phyloP scores from a whole-genome alignment of 371 early-diverging fungal species.

The Chytridium lagenaria region DNA sequence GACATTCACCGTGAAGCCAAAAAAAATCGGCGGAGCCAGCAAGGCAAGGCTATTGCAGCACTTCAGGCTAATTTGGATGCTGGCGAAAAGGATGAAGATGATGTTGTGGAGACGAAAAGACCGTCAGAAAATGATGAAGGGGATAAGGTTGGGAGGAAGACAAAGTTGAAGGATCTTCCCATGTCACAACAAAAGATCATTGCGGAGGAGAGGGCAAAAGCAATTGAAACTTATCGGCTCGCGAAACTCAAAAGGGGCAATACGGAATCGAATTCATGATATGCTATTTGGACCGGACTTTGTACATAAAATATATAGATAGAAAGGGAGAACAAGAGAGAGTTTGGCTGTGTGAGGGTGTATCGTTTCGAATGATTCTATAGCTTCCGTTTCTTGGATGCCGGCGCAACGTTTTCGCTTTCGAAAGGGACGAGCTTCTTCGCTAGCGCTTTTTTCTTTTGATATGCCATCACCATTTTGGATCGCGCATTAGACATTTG shows the following conservation, averaged over 20 bases:
- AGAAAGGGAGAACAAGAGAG: not conserved
- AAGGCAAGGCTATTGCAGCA: not conserved
- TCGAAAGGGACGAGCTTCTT: conserved; percentile 38
- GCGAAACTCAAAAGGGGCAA: no score
- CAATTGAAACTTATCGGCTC: not conserved
- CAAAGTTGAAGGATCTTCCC: not conserved
- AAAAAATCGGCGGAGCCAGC: conserved; percentile 29
- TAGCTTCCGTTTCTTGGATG: conserved; percentile 7
- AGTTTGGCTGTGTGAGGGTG: no score
- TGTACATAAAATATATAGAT: no score
- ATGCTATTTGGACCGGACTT: no score
- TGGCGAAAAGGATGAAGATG: not conserved
- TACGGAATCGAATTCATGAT: no score
- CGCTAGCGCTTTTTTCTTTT: conserved; percentile 45
- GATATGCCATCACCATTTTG: conserved; percentile 41
- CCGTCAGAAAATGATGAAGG: conserved; percentile 15
- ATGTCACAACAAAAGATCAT: not conserved
- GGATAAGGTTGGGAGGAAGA: conserved; percentile 9
- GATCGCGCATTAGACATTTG: conserved; percentile 36
- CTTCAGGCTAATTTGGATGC: not conserved
- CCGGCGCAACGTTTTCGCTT: not conserved
- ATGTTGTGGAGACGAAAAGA: not conserved
- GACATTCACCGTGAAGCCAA: conserved; percentile 26
- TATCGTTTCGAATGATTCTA: no score
- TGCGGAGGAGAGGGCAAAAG: not conserved